A percentile compares a stretch with the other conserved stretches of the same genome.
These are phyloP conservation scores for Dryas drummondii DNA, from an alignment of 306 rosid species.

Conservation along the genomic window DNA sequence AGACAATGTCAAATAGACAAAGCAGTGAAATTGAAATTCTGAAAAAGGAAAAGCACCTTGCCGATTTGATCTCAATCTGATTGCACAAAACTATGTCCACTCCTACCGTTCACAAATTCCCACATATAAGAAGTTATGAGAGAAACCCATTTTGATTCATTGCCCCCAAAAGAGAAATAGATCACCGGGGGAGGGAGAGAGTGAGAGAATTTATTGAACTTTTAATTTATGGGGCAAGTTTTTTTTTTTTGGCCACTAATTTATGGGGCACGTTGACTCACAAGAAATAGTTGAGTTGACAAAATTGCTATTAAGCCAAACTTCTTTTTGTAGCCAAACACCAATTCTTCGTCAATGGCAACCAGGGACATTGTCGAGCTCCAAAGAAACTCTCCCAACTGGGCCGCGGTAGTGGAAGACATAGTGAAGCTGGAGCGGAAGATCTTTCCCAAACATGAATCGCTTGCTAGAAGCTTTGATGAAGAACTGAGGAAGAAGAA, in stretches of 20 bases:
- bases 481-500: conserved; percentile 69
- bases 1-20: conserved; percentile 10
- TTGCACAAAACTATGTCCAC: conserved; percentile 8
- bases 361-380: conserved; percentile 48
- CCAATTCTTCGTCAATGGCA: conserved; percentile 31
- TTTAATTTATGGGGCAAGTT: too few relatives aligned
- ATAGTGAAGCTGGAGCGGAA: conserved; percentile 72
- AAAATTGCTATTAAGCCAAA: too few relatives aligned
- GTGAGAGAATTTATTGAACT: too few relatives aligned
- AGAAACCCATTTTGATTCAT: conserved; percentile 33
- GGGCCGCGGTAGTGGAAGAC: conserved; percentile 54
- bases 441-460: conserved; percentile 84
- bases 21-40: background rate
- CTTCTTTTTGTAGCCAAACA: too few relatives aligned
- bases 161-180: background rate
- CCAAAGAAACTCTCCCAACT: conserved; percentile 43
- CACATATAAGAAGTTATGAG: conserved; percentile 1
- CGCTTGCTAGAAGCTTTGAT: conserved; percentile 70
- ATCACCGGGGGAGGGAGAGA: too few relatives aligned
- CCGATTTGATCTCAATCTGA: conserved; percentile 20
- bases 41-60: conserved; percentile 32
- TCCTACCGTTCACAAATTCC: conserved; percentile 16
- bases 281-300: too few relatives aligned
- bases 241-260: too few relatives aligned
- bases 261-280: too few relatives aligned